Conservation (phyloP, 306 rosid genomes). For the Rosa persica region DNA sequence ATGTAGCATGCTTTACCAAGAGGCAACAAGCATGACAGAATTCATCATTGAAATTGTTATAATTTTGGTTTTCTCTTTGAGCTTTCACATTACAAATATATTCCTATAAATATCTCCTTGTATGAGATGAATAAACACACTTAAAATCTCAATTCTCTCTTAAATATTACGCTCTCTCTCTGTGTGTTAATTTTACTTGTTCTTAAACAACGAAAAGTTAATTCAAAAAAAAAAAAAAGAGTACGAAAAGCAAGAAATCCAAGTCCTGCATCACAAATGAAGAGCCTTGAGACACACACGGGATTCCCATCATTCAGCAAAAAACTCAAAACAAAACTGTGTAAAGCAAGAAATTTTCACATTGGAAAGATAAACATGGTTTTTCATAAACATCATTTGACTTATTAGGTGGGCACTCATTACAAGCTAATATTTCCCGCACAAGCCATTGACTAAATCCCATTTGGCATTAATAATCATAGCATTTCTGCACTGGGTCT, state of each 20-base stretch:
- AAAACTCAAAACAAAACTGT: neutral
- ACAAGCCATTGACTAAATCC: neutral
- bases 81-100: too few relatives aligned
- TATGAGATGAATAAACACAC: too few relatives aligned
- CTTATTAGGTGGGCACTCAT: neutral
- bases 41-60: too few relatives aligned
- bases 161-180: too few relatives aligned
- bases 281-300: conserved; percentile 27
- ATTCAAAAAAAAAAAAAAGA: too few relatives aligned
- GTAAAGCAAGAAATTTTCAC: neutral
- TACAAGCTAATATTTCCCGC: neutral
- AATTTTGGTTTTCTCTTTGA: too few relatives aligned
- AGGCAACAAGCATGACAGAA: too few relatives aligned
- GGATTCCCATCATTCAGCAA: neutral
- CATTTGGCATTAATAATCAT: neutral
- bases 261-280: conserved; percentile 72
- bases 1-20: too few relatives aligned
- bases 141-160: too few relatives aligned
- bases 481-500: neutral
- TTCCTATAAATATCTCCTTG: too few relatives aligned
- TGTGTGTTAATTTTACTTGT: too few relatives aligned
- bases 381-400: neutral
- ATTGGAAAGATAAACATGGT: neutral
- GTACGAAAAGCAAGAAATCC: conserved; percentile 79
- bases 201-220: too few relatives aligned